Percentiles rank a stretch among this genome's conserved stretches.
phyloP scores from a whole-genome alignment of 805 yeast species.

The Kockiozyma suomiensis region DNA sequence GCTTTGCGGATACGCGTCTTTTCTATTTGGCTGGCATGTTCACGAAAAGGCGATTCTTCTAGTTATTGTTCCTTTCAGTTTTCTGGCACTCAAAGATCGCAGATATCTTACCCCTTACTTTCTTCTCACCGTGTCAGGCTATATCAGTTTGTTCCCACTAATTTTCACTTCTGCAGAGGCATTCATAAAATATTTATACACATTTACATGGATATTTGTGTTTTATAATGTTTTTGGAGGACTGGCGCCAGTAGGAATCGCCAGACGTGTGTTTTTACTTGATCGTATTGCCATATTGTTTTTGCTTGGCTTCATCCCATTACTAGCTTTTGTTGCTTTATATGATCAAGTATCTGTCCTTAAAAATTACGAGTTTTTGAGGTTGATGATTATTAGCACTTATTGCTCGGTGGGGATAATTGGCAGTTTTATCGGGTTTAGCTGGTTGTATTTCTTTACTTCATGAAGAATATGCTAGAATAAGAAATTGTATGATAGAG shows the following conservation, averaged over 20 bases:
- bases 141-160: constrained; percentile 85
- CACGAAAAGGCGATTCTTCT: constrained; percentile 96
- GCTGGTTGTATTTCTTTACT: constrained; percentile 74
- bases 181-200: constrained; percentile 71
- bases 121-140: constrained; percentile 75
- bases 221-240: constrained; percentile 73
- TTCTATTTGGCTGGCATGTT: constrained; percentile 97
- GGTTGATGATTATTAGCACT: constrained; percentile 79
- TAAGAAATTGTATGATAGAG: no score
- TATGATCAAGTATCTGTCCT: constrained; percentile 52
- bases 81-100: constrained; percentile 70
- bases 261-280: constrained; percentile 54
- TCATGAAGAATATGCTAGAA: neutral
- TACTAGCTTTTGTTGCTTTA: constrained; percentile 60
- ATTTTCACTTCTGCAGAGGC: constrained; percentile 79
- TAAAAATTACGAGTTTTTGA: constrained; percentile 67
- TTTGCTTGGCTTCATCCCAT: constrained; percentile 64
- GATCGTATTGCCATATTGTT: constrained; percentile 73
- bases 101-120: constrained; percentile 72
- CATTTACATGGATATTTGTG: constrained; percentile 82
- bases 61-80: constrained; percentile 81
- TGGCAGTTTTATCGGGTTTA: constrained; percentile 82
- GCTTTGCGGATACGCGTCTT: constrained; percentile 87
- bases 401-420: constrained; percentile 86
- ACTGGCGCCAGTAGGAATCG: constrained; percentile 37